Conservation (phyloP, 306 rosid species). For the Benincasa hispida region DNA sequence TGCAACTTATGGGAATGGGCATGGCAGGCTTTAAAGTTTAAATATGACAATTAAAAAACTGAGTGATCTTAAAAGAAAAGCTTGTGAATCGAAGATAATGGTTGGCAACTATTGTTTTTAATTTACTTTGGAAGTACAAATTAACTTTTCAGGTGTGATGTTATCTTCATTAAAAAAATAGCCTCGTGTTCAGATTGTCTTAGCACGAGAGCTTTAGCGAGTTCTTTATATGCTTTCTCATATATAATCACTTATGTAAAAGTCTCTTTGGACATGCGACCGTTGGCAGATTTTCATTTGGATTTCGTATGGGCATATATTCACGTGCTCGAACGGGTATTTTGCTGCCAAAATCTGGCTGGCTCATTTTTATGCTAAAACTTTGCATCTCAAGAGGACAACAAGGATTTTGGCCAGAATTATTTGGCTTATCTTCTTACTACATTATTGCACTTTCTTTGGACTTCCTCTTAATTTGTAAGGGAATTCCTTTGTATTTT, state of each 20-base stretch:
- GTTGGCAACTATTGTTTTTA: conserved; percentile 36
- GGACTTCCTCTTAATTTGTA: background rate
- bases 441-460: conserved; percentile 1
- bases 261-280: conserved; percentile 14
- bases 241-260: background rate
- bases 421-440: background rate
- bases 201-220: background rate
- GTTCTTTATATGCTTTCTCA: conserved; percentile 3
- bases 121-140: conserved; percentile 46
- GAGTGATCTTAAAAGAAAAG: conserved; percentile 12
- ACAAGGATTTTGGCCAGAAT: background rate
- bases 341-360: conserved; percentile 10
- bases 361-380: conserved; percentile 8
- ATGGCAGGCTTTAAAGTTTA: conserved; percentile 9
- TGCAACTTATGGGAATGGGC: background rate
- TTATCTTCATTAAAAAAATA: conserved; percentile 3
- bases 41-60: background rate
- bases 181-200: conserved; percentile 1
- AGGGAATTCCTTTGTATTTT: background rate
- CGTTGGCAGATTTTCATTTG: conserved; percentile 18
- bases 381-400: conserved; percentile 9
- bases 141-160: conserved; percentile 39
- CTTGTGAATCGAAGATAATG: conserved; percentile 20
- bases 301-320: conserved; percentile 19
- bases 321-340: conserved; percentile 23